Evolutionary conservation across 2,329 filamentous ascomycete genomes (phyloP).

Genomic region (Penicillium oxalicum): DNA sequence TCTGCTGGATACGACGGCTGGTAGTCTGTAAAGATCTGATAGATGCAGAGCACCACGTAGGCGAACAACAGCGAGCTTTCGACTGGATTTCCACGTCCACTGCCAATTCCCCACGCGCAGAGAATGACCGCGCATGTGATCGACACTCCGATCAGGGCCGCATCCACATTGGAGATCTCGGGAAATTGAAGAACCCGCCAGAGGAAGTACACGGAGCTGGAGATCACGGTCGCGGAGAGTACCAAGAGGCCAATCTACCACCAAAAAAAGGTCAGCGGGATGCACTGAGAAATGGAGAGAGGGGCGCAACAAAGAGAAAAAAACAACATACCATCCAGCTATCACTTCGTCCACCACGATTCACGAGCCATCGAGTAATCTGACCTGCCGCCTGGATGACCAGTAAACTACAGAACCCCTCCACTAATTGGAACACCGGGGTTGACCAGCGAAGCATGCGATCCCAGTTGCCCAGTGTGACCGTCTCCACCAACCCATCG

Average conservation of each 20-base stretch:
- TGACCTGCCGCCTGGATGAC: constrained; percentile 94
- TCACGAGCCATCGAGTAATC: constrained; percentile 91
- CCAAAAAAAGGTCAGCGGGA: constrained; percentile 12
- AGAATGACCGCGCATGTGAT: constrained; percentile 91
- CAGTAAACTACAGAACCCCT: constrained; percentile 92
- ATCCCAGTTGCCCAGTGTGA: constrained; percentile 83
- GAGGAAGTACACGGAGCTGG: constrained; percentile 89
- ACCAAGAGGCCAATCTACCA: constrained; percentile 77
- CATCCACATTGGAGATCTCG: constrained; percentile 85
- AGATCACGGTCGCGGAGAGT: constrained; percentile 83
- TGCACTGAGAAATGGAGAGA: not conserved
- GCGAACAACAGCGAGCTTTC: constrained; percentile 94
- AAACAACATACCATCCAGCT: constrained; percentile 77
- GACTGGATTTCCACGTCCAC: constrained; percentile 86
- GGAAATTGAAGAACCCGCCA: constrained; percentile 94
- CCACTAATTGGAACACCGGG: constrained; percentile 86
- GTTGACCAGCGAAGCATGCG: constrained; percentile 82
- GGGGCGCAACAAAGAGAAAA: constrained; percentile 1
- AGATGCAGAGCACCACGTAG: constrained; percentile 96
- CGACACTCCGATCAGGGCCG: constrained; percentile 83
- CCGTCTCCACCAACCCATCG: constrained; percentile 71
- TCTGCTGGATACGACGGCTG: constrained; percentile 66
- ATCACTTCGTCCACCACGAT: constrained; percentile 78
- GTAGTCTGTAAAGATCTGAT: constrained; percentile 99
- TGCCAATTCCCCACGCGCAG: constrained; percentile 88